Base-by-base conservation (phyloP, 2,329 filamentous ascomycete genomes). In the Ascochyta lentis region DNA sequence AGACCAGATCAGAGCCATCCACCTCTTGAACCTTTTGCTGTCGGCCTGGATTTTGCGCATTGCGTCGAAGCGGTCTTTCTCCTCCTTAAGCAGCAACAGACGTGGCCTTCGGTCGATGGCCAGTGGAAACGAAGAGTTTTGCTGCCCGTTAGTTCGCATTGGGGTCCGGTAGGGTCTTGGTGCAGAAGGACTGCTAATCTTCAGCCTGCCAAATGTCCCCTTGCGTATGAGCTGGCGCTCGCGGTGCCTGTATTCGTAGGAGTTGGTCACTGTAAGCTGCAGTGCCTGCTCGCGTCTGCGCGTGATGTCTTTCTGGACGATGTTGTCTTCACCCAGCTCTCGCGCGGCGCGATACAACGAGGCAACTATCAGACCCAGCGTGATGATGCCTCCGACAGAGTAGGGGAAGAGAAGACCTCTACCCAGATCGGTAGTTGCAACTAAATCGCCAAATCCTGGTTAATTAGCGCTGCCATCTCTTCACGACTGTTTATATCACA, bases 371-470 rank as follows among this genome's bases (percentile, higher is more conserved):
- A 96, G 80, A 85, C 90, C 92, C 1, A 96, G 82, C 64, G 90
- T 93, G 57, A 96, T 89, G 53, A 95, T 89, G 3, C 93, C 93
- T 6, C 92, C 81, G 0, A 96, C 85, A 0, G 92, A 88, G 64
- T 90, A 97, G 0, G 93, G 93, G 48, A 96, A 88, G 27, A 96
- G 79, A 2, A 97, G 80, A 0, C 86, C 89, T 37, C 89, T 83
- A 0, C 86, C 87, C 0, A 90, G 75, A 15, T 83, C 68, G 6
- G 80, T 84, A 0, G 74, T 76, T 0, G 85, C 77, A n/a, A 80
- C 79, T n/a, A 88, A 77, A 65, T 90, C 87, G 22, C 76, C 73
- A 39, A 77, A 78, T 0, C 75, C 49, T 53, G 10, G 3, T 7
- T 6, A 8, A 8, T 41, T 6, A 45, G 16, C n/a, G 40, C 4